These are phyloP conservation scores for Lasiodiplodia theobromae DNA, from an alignment of 2,329 filamentous ascomycete species.

Conservation along the genomic window DNA sequence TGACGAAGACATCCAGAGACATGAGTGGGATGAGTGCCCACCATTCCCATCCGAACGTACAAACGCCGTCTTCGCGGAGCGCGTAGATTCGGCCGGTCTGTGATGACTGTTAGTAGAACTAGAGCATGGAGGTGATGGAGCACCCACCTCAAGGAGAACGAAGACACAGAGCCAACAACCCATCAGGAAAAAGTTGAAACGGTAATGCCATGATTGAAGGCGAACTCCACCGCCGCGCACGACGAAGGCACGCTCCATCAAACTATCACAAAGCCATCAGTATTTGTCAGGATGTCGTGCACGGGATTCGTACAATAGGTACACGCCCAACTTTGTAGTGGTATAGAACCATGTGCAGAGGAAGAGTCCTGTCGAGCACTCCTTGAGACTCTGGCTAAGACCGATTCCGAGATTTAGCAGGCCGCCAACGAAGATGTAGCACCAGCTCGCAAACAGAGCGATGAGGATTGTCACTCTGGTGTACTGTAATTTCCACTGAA, in stretches of 20 bases:
- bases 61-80: neutral
- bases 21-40: conserved; percentile 20
- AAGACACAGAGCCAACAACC: conserved; percentile 9
- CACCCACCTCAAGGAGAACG: neutral
- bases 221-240: conserved; percentile 11
- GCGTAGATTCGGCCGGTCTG: conserved; percentile 7
- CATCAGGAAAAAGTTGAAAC: conserved; percentile 20
- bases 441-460: conserved; percentile 11
- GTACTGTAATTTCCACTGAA: conserved; percentile 8
- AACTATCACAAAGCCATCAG: neutral
- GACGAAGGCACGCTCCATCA: conserved; percentile 17
- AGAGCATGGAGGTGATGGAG: rapidly evolving
- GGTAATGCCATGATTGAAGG: conserved; percentile 7
- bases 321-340: neutral
- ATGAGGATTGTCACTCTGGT: conserved; percentile 9
- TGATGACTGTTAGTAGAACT: neutral
- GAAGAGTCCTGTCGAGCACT: conserved; percentile 8
- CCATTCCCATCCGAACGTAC: conserved; percentile 19
- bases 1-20: conserved; percentile 17
- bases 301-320: neutral
- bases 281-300: neutral
- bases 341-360: conserved; percentile 21
- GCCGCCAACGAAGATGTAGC: conserved; percentile 19
- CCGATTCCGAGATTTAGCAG: conserved; percentile 9
- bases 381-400: neutral